Percentiles rank a stretch among this genome's conserved stretches.
Evolutionary conservation across 768 basidiomycete genomes (phyloP).

Genomic region (Pholiota microspora): DNA sequence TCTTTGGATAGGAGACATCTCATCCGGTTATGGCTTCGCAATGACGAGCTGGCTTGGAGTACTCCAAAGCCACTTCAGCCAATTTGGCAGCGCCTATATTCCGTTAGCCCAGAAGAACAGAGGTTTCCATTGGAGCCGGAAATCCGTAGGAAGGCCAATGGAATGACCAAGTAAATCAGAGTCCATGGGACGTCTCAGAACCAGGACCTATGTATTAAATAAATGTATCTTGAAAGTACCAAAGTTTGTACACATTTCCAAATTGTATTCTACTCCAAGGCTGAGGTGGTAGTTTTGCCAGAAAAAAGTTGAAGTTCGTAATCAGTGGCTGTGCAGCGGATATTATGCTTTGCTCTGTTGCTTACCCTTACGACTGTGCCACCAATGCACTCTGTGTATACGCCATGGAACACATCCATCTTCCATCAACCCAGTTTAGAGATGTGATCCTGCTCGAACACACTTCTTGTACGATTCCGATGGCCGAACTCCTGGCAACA

Average conservation of each 20-base stretch:
- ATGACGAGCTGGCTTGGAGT: constrained; percentile 44
- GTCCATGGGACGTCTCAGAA: no score
- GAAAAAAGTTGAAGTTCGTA: no score
- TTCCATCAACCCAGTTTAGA: neutral
- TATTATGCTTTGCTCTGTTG: no score
- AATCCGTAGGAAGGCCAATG: constrained; percentile 36
- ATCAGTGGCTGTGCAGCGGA: no score
- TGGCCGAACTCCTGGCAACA: neutral
- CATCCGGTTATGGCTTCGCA: constrained; percentile 44
- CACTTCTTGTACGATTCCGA: neutral
- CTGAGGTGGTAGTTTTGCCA: no score
- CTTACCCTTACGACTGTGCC: no score
- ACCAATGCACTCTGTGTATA: no score
- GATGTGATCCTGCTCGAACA: neutral
- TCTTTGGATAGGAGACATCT: constrained; percentile 35
- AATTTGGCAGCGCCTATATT: constrained; percentile 38
- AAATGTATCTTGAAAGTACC: no score
- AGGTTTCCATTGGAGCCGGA: constrained; percentile 43
- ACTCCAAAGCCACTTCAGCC: constrained; percentile 36
- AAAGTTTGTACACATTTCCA: no score
- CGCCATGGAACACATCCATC: no score
- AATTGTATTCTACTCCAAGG: no score
- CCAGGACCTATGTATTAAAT: no score
- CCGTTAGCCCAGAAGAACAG: constrained; percentile 38
- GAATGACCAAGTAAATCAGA: constrained; percentile 27